phyloP scores from a whole-genome alignment of 208 protist species.

The Crithidia brevicula region DNA sequence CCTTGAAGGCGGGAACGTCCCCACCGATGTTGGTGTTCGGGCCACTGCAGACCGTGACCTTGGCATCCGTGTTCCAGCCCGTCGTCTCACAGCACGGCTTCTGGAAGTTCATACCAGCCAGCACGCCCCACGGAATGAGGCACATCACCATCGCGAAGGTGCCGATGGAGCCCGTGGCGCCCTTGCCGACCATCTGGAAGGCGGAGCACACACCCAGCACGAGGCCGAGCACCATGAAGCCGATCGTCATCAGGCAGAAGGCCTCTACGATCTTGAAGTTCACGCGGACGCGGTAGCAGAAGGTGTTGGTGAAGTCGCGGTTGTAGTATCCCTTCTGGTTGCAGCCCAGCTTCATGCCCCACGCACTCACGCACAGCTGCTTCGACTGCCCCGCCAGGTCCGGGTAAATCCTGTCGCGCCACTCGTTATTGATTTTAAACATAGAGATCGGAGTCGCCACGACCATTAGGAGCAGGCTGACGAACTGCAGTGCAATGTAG shows the following conservation, averaged over 20 bases:
- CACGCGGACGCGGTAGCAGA: slow-evolving; percentile 52
- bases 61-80: slow-evolving; percentile 24
- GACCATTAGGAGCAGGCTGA: slow-evolving; percentile 46
- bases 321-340: slow-evolving; percentile 38
- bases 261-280: slow-evolving; percentile 57
- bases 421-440: slow-evolving; percentile 39
- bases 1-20: slow-evolving; percentile 43
- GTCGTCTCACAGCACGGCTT: slow-evolving; percentile 47
- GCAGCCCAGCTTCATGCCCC: slow-evolving; percentile 62
- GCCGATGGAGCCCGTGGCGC: slow-evolving; percentile 32
- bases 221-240: slow-evolving; percentile 42
- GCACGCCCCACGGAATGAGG: slow-evolving; percentile 52
- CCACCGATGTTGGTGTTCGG: slow-evolving; percentile 22
- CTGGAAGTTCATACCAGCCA: slow-evolving; percentile 53
- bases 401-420: slow-evolving; percentile 33
- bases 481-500: slow-evolving; percentile 38
- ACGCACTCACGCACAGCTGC: slow-evolving; percentile 55
- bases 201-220: slow-evolving; percentile 27
- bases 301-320: slow-evolving; percentile 43
- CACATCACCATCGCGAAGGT: slow-evolving; percentile 31
- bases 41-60: slow-evolving; percentile 25
- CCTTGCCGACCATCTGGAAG: slow-evolving; percentile 36
- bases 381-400: slow-evolving; percentile 1
- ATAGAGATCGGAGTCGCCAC: slow-evolving; percentile 54
- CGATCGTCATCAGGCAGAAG: slow-evolving; percentile 69